Evolutionary conservation across 371 early-diverging fungal genomes (phyloP).

Genomic region (Apophysomyces trapeziformis): DNA sequence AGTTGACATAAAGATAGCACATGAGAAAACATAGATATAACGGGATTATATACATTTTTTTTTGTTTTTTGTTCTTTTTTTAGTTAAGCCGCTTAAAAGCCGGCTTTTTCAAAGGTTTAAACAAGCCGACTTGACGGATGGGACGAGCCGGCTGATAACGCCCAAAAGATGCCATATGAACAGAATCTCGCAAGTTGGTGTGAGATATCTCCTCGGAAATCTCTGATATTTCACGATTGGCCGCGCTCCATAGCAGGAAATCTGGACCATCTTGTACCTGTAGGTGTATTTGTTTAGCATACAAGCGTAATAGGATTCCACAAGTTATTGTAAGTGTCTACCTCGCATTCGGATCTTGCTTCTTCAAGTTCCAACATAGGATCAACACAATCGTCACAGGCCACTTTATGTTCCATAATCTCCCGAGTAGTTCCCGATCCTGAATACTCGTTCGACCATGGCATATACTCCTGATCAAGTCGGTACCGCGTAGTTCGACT

Average conservation of each 20-base stretch:
- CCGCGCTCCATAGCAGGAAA: conserved; percentile 24
- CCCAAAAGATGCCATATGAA: conserved; percentile 14
- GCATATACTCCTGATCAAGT: conserved; percentile 23
- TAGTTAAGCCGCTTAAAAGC: conserved; percentile 16
- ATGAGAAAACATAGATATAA: no score
- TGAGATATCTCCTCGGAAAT: conserved; percentile 9
- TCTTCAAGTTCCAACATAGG: conserved; percentile 21
- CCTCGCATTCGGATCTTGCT: conserved; percentile 8
- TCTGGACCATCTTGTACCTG: conserved; percentile 1
- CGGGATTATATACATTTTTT: not conserved
- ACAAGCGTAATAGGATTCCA: no score
- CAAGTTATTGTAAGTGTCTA: not conserved
- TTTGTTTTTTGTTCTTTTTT: not conserved
- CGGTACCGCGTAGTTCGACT: not conserved
- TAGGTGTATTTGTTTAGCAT: not conserved
- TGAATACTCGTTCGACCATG: conserved; percentile 29
- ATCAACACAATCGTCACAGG: conserved; percentile 15
- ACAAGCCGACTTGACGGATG: conserved; percentile 19
- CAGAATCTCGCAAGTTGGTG: not conserved
- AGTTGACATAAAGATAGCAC: no score
- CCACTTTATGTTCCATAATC: conserved; percentile 15
- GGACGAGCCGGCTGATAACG: conserved; percentile 21
- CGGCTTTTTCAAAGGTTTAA: conserved; percentile 25
- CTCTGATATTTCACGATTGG: conserved; percentile 25
- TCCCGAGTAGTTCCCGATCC: conserved; percentile 28